Conservation (phyloP, 1,284 basidiomycete genomes). For the Trametes hirsuta region DNA sequence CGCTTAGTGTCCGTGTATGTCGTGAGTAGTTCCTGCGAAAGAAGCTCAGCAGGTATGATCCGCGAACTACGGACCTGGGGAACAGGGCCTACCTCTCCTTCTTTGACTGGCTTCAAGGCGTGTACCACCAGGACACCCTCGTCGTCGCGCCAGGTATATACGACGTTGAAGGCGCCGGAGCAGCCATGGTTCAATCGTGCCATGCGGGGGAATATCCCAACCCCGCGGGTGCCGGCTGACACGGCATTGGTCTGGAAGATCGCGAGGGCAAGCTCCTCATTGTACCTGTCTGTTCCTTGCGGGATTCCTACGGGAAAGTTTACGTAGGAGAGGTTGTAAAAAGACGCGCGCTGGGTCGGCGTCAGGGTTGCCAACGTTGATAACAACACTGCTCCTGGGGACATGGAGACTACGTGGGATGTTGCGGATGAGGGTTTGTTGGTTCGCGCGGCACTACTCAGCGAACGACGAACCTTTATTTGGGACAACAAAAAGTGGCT, state of each 20-base stretch:
- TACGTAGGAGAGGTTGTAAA: constrained; percentile 58
- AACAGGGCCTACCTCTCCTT: constrained; percentile 47
- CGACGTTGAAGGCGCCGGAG: constrained; percentile 62
- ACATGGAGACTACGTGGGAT: constrained; percentile 40
- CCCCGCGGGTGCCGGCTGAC: constrained; percentile 44
- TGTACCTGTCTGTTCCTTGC: constrained; percentile 37
- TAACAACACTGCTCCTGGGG: constrained; percentile 48
- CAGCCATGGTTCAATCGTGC: constrained; percentile 69
- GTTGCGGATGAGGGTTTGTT: background rate
- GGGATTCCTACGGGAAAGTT: constrained; percentile 46
- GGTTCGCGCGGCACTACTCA: background rate
- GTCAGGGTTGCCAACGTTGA: constrained; percentile 39
- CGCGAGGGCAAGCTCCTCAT: constrained; percentile 52
- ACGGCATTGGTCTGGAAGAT: constrained; percentile 71
- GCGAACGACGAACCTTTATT: constrained; percentile 41
- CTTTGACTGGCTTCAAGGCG: constrained; percentile 53
- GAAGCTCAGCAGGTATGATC: background rate
- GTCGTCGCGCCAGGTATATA: constrained; percentile 58
- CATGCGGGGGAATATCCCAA: constrained; percentile 64
- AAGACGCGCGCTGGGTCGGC: constrained; percentile 39
- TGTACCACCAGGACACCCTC: constrained; percentile 54
- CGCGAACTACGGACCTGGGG: background rate
- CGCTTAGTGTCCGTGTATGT: constrained; percentile 60
- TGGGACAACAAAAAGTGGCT: constrained; percentile 57
- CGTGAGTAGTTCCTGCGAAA: constrained; percentile 57